These are phyloP conservation scores for Epichloe amarillans DNA, from an alignment of 2,329 filamentous ascomycete species.

Conservation along the genomic window DNA sequence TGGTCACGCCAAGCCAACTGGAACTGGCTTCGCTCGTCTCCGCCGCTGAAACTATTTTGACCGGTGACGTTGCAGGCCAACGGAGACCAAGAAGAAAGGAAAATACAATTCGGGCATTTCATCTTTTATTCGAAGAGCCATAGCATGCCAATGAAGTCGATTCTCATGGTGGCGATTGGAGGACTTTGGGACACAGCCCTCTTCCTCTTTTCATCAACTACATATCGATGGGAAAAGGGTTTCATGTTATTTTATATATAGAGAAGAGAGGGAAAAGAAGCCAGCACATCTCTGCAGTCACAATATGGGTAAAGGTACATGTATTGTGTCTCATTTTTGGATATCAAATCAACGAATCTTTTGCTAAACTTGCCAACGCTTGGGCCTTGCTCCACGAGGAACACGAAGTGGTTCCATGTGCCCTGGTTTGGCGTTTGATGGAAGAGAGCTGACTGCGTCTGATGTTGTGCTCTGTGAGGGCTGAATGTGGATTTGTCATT, in stretches of 20 bases:
- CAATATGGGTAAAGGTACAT: background rate
- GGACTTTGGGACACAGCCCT: background rate
- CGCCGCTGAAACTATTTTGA: constrained; percentile 14
- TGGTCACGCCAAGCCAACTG: constrained; percentile 22
- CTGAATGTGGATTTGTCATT: background rate
- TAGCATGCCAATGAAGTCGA: background rate
- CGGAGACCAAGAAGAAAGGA: background rate
- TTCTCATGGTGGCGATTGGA: background rate
- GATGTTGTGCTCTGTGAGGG: background rate
- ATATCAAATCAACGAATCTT: constrained; percentile 1
- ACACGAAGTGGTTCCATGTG: background rate
- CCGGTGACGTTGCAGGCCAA: constrained; percentile 2
- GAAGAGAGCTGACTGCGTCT: background rate
- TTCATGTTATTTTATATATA: background rate
- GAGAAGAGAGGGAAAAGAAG: background rate
- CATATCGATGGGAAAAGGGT: background rate
- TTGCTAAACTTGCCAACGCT: background rate
- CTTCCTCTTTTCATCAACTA: background rate
- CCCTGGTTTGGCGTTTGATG: background rate
- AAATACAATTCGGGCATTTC: background rate
- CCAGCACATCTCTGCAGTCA: background rate
- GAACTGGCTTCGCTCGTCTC: constrained; percentile 23
- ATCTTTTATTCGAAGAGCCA: background rate
- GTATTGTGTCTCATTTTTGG: background rate
- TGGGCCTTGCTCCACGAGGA: background rate